Conservation (phyloP, 2,329 filamentous ascomycete species). For the Amesomyces nigricolor region DNA sequence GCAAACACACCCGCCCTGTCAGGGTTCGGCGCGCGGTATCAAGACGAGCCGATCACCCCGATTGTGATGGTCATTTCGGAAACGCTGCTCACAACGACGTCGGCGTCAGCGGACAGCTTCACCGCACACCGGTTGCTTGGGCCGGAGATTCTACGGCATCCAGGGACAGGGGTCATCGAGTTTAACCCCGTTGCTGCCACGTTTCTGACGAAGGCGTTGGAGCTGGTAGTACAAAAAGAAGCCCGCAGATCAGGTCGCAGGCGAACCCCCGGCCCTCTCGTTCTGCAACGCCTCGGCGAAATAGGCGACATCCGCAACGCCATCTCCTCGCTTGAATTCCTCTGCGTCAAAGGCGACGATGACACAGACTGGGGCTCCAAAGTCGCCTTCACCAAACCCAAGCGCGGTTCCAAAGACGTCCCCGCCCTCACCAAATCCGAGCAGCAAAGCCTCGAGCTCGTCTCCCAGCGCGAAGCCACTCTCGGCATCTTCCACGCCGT, state of each 20-base stretch:
- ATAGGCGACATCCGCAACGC: constrained; percentile 90
- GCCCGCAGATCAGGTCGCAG: constrained; percentile 69
- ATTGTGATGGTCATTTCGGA: constrained; percentile 90
- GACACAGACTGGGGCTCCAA: constrained; percentile 69
- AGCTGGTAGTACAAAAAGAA: constrained; percentile 78
- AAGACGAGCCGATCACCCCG: constrained; percentile 53
- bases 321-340: constrained; percentile 85
- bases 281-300: constrained; percentile 74
- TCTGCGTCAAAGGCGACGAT: constrained; percentile 78
- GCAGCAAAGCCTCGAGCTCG: constrained; percentile 68
- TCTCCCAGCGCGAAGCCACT: constrained; percentile 82
- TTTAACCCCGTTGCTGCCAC: constrained; percentile 92
- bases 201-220: constrained; percentile 76
- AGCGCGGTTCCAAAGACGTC: constrained; percentile 52
- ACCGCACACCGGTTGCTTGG: constrained; percentile 88
- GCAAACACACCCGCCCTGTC: constrained; percentile 55
- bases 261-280: constrained; percentile 69
- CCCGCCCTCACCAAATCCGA: constrained; percentile 68
- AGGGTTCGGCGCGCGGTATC: constrained; percentile 39
- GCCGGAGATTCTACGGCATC: constrained; percentile 76
- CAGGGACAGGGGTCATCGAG: constrained; percentile 72
- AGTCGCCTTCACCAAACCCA: constrained; percentile 63
- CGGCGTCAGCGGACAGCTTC: constrained; percentile 81
- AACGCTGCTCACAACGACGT: constrained; percentile 77
- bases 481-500: constrained; percentile 95